Evolutionary conservation across 2,329 filamentous ascomycete species (phyloP).

Genomic region (Blastomyces gilchristii): DNA sequence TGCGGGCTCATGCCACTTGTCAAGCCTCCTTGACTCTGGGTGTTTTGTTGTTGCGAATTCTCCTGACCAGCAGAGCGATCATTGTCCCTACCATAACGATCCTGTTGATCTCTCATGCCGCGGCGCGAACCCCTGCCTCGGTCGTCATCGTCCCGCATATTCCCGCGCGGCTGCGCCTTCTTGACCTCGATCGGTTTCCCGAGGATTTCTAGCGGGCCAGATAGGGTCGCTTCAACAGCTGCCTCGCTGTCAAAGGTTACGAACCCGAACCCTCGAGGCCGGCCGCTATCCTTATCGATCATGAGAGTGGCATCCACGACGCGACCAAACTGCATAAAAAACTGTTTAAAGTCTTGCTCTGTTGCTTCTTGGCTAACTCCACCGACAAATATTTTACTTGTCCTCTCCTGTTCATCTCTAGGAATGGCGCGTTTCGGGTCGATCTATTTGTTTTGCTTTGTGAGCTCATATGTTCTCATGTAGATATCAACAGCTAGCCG

Average conservation of each 20-base stretch:
- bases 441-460: constrained; percentile 50
- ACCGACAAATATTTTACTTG: constrained; percentile 96
- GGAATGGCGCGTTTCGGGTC: constrained; percentile 97
- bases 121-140: constrained; percentile 44
- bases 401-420: constrained; percentile 94
- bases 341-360: constrained; percentile 90
- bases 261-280: constrained; percentile 91
- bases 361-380: constrained; percentile 96
- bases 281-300: constrained; percentile 99
- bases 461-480: constrained; percentile 5
- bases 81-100: constrained; percentile 31
- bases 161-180: constrained; percentile 90
- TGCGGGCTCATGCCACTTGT: constrained; percentile 74
- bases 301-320: constrained; percentile 96
- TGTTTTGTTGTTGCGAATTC: constrained; percentile 35
- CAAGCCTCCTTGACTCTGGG: constrained; percentile 32
- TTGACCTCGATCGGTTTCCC: constrained; percentile 97
- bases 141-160: constrained; percentile 83
- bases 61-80: constrained; percentile 29
- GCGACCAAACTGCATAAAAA: constrained; percentile 91
- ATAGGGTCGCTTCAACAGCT: constrained; percentile 83
- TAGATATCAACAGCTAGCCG: background rate
- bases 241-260: constrained; percentile 96
- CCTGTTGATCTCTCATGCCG: constrained; percentile 32
- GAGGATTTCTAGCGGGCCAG: constrained; percentile 76